Evolutionary conservation across 2,329 filamentous ascomycete genomes (phyloP).

Genomic region (Aspergillus vadensis): DNA sequence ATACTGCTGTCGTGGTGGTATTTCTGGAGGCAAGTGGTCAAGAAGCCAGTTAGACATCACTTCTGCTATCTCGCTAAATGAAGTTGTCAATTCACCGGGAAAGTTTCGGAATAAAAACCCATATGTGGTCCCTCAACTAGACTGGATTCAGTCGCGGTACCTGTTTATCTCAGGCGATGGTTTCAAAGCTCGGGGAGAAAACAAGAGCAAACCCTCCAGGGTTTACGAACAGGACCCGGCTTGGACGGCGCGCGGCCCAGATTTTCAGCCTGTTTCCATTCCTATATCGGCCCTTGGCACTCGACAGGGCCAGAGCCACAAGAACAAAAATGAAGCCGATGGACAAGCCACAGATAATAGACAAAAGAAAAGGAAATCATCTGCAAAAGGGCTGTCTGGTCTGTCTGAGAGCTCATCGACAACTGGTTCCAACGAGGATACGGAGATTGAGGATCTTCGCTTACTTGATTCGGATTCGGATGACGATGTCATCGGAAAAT

Average conservation of each 20-base stretch:
- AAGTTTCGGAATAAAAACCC: slow-evolving; percentile 53
- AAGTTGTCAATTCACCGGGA: slow-evolving; percentile 74
- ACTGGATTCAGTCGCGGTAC: slow-evolving; percentile 91
- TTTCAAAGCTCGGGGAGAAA: not conserved
- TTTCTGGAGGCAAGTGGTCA: slow-evolving; percentile 56
- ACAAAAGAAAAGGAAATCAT: not conserved
- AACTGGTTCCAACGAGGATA: slow-evolving; percentile 53
- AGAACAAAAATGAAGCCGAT: not conserved
- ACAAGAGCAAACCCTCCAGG: not conserved
- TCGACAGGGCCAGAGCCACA: slow-evolving; percentile 36
- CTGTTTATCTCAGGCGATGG: slow-evolving; percentile 62
- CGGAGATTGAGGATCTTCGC: slow-evolving; percentile 49
- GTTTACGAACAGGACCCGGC: slow-evolving; percentile 43
- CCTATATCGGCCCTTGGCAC: slow-evolving; percentile 55
- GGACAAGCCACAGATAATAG: not conserved
- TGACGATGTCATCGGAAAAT: not conserved
- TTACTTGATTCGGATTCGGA: slow-evolving; percentile 44
- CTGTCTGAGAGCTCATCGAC: not conserved
- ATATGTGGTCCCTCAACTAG: slow-evolving; percentile 69
- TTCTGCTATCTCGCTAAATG: slow-evolving; percentile 72
- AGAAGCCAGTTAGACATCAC: slow-evolving; percentile 64
- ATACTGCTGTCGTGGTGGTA: no score
- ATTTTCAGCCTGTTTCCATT: slow-evolving; percentile 46
- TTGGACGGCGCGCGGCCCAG: slow-evolving; percentile 45
- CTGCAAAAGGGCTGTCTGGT: not conserved